Base-by-base conservation (phyloP, 2,329 filamentous ascomycete genomes). In the Cadophora luteo-olivacea region DNA sequence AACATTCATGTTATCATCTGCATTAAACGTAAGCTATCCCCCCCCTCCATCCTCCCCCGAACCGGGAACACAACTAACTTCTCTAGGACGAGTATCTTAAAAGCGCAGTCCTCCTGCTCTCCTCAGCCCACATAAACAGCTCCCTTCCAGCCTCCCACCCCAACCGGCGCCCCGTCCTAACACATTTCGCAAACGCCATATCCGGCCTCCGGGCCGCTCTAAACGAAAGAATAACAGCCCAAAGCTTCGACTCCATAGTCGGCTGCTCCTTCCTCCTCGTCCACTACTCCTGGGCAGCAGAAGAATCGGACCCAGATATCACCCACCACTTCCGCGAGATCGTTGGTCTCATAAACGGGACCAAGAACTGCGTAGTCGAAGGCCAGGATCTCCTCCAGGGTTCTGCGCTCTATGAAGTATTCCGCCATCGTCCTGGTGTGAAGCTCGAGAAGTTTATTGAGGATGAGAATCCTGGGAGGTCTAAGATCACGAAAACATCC, bases 241-340 rank as follows among this genome's bases (percentile, higher is more conserved):
- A n/a, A 12, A 58, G 25, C 4, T 63, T 69, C 48, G 65, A 69
- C 48, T 45, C 61, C 14, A 67, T 69, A 36, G 38, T 69, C 33
- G 55, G 49, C 32, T 62, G 51, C n/a, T 65, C 68, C 7, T 22
- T 67, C 22, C 38, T 69, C 4, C 41, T 69, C 19, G 52, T 65
- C 6, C 65, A 65, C 12, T 67, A 69, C 45, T 57, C 19, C n/a
- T 69, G 68, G 68, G 51, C 65, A 8, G 41, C 57, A 9, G 52
- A 63, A 16, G 61, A 69, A 1, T 7, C 33, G 3, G 22, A 41
- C 22, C 51, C 38, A 7, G 48, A 61, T 32, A n/a, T 45, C 22
- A 32, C 22, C 9, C 12, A 29, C 12, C 52, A 55, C n/a, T 48
- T 51, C 48, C 29, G 8, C 41, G 22, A 52, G 65, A 61, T 32